Conservation (phyloP, 2,329 filamentous ascomycete genomes). For the Seiridium cupressi region DNA sequence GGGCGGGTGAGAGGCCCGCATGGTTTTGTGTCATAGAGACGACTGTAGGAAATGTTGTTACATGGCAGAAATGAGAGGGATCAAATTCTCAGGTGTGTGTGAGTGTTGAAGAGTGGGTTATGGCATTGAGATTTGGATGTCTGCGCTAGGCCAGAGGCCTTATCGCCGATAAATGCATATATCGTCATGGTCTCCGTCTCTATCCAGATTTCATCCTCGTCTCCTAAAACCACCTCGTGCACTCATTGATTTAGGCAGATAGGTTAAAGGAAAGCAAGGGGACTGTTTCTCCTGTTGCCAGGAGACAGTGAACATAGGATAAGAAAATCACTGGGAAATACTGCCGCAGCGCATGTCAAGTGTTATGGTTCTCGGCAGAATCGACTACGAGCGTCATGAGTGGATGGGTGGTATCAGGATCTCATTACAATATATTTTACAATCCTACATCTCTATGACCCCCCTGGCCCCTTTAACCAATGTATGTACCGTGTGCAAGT, state of each 20-base stretch:
- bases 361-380: no score
- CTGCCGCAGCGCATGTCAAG: no score
- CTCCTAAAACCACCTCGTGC: no score
- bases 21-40: constrained; percentile 21
- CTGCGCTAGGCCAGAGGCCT: not conserved
- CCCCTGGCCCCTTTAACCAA: not conserved
- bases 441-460: not conserved
- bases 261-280: no score
- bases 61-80: not conserved
- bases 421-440: constrained; percentile 9
- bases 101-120: not conserved
- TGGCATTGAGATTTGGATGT: not conserved
- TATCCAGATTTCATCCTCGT: not conserved
- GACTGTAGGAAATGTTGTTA: constrained; percentile 8
- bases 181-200: constrained; percentile 5
- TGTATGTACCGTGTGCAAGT: not conserved
- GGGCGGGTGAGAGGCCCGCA: constrained; percentile 68
- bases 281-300: no score
- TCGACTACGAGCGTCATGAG: not conserved
- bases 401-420: constrained; percentile 6
- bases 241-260: no score
- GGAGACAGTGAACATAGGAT: no score
- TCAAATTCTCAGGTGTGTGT: not conserved
- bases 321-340: no score
- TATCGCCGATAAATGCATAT: constrained; percentile 12